Conservation (phyloP, 2,329 filamentous ascomycete species). For the Rhynchosporium secalis region DNA sequence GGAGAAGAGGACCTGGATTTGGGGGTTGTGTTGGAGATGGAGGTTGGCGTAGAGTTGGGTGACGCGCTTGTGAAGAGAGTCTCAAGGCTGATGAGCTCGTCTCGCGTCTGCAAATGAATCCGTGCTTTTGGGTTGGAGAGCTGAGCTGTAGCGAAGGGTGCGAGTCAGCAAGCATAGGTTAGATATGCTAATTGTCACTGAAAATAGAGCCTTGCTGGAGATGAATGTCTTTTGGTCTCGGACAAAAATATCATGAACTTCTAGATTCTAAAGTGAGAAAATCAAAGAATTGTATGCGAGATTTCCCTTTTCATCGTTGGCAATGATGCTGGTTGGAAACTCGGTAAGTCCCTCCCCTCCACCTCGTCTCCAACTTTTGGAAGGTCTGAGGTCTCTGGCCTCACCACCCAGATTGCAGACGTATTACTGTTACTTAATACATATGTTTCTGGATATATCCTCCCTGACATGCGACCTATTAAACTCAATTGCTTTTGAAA, state of each 20-base stretch:
- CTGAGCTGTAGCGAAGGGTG: neutral
- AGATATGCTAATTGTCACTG: too few species aligned
- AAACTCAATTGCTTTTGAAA: neutral
- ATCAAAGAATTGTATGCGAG: too few species aligned
- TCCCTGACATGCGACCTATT: neutral
- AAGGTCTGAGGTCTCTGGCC: neutral
- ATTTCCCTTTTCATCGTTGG: too few species aligned
- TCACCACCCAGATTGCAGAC: too few species aligned
- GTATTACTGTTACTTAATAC: too few species aligned
- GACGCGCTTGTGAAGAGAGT: slow-evolving; percentile 8
- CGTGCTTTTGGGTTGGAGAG: slow-evolving; percentile 1
- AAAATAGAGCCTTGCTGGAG: too few species aligned
- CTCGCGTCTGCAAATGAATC: slow-evolving; percentile 7
- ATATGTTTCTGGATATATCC: neutral
- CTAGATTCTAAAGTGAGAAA: too few species aligned
- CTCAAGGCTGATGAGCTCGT: slow-evolving; percentile 1
- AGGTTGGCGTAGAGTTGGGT: neutral
- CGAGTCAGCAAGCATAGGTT: neutral
- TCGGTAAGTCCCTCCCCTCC: slow-evolving; percentile 7
- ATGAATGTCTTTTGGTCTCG: too few species aligned
- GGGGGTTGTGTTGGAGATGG: neutral
- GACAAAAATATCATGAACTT: too few species aligned
- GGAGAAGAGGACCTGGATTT: neutral
- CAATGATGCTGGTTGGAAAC: neutral
- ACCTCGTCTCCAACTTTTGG: slow-evolving; percentile 1